phyloP scores from a whole-genome alignment of 805 yeast genomes.

The Candida rishiriensis region DNA sequence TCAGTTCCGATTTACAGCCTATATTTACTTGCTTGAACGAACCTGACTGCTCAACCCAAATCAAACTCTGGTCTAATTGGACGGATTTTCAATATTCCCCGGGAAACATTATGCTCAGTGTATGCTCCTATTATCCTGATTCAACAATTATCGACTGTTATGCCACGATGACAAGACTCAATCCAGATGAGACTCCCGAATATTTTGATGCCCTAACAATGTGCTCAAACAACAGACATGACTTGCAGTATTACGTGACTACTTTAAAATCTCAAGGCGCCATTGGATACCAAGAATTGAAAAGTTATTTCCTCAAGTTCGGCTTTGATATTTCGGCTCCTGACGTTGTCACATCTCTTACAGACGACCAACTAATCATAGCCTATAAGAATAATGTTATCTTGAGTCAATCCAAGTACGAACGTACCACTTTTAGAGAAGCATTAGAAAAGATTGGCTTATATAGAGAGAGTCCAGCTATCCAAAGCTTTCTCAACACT shows the following conservation, averaged over 20 bases:
- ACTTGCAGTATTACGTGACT: constrained; percentile 39
- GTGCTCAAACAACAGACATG: constrained; percentile 45
- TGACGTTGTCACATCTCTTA: constrained; percentile 12
- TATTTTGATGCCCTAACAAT: constrained; percentile 56
- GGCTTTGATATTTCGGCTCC: constrained; percentile 26
- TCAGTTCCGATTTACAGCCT: constrained; percentile 15
- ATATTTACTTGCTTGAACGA: constrained; percentile 24
- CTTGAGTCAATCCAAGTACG: constrained; percentile 18
- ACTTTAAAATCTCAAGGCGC: constrained; percentile 48
- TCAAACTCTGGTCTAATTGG: constrained; percentile 22
- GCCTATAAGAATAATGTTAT: constrained; percentile 25
- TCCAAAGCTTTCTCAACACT: constrained; percentile 37
- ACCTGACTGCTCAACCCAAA: constrained; percentile 18
- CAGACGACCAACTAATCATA: constrained; percentile 25
- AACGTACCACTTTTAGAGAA: constrained; percentile 31
- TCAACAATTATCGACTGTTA: constrained; percentile 44
- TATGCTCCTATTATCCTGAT: constrained; percentile 46
- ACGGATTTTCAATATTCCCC: constrained; percentile 17
- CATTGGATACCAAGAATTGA: constrained; percentile 44
- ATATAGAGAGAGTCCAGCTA: constrained; percentile 31
- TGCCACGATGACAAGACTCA: constrained; percentile 35
- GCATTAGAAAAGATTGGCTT: constrained; percentile 37
- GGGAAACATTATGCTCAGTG: constrained; percentile 40
- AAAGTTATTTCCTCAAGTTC: constrained; percentile 22
- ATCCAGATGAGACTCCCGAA: constrained; percentile 41